Percentiles rank a stretch among this genome's conserved stretches.
phyloP scores from a whole-genome alignment of 768 basidiomycete species.

The Pholiota microspora region DNA sequence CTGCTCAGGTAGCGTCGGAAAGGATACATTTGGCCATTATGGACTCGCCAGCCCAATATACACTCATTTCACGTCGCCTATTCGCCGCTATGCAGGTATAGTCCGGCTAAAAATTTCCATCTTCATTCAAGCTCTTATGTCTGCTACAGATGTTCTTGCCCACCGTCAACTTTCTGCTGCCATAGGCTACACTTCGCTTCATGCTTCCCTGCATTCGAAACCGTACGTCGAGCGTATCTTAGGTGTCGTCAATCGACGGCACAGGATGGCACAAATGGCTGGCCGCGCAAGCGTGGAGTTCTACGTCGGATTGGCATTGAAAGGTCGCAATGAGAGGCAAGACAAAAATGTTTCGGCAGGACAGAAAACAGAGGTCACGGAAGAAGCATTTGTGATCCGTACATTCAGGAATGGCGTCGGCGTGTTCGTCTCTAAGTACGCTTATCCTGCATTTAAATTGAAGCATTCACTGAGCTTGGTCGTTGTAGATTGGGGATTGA shows the following conservation, averaged over 20 bases:
- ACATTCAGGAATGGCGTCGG: slow-evolving; percentile 93
- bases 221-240: slow-evolving; percentile 83
- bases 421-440: slow-evolving; percentile 91
- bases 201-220: slow-evolving; percentile 87
- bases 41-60: slow-evolving; percentile 97
- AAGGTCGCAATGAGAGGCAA: slow-evolving; percentile 54
- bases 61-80: slow-evolving; percentile 98
- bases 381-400: slow-evolving; percentile 92
- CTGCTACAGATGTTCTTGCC: slow-evolving; percentile 78
- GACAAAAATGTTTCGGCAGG: slow-evolving; percentile 23
- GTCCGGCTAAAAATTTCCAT: no score
- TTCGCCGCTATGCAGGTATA: slow-evolving; percentile 91
- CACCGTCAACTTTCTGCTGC: slow-evolving; percentile 93
- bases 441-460: slow-evolving; percentile 2
- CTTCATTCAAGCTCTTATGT: neutral
- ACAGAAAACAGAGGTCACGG: slow-evolving; percentile 42
- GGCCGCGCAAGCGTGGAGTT: slow-evolving; percentile 96
- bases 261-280: slow-evolving; percentile 98
- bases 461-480: slow-evolving; percentile 39
- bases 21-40: slow-evolving; percentile 94
- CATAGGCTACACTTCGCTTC: slow-evolving; percentile 79
- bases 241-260: slow-evolving; percentile 85
- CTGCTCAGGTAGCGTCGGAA: slow-evolving; percentile 89
- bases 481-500: slow-evolving; percentile 66
- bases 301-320: slow-evolving; percentile 91